These are phyloP conservation scores for Ascoidea asiatica DNA, from an alignment of 805 yeast genomes.

Conservation along the genomic window DNA sequence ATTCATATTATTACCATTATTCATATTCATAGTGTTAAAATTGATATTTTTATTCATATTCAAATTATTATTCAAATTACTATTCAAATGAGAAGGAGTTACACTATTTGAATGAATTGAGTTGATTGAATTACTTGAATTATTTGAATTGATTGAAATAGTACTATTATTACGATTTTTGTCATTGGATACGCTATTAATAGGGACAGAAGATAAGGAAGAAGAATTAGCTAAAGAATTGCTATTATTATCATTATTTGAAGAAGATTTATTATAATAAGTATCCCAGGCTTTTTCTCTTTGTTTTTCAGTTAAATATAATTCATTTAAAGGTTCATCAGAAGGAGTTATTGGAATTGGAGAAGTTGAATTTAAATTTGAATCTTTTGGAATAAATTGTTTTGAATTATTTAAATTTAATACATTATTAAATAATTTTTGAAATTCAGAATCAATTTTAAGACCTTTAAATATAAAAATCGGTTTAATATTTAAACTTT, in stretches of 20 bases:
- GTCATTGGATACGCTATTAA: not conserved
- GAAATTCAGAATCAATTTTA: constrained; percentile 22
- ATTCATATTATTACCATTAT: too few relatives aligned
- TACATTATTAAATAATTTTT: constrained; percentile 13
- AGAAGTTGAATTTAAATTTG: not conserved
- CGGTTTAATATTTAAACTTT: constrained; percentile 56
- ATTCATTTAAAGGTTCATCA: constrained; percentile 11
- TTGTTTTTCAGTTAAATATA: constrained; percentile 24
- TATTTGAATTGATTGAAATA: too few relatives aligned
- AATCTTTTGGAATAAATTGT: not conserved
- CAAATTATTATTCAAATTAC: too few relatives aligned
- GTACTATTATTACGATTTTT: too few relatives aligned
- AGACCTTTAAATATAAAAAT: constrained; percentile 70
- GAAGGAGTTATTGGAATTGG: constrained; percentile 1
- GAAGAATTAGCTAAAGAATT: not conserved
- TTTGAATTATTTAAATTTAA: not conserved
- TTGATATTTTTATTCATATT: too few relatives aligned
- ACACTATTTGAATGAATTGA: too few relatives aligned
- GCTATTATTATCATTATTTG: not conserved
- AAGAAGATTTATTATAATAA: constrained; percentile 17
- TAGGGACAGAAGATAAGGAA: not conserved
- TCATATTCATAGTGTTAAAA: too few relatives aligned
- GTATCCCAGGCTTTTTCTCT: constrained; percentile 35
- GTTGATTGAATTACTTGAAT: too few relatives aligned
- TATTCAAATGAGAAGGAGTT: not conserved